Evolutionary conservation across 2,329 filamentous ascomycete genomes (phyloP), one percentile per base, ranked within the genome.

Genomic region (Celoporthe dispersa): DNA sequence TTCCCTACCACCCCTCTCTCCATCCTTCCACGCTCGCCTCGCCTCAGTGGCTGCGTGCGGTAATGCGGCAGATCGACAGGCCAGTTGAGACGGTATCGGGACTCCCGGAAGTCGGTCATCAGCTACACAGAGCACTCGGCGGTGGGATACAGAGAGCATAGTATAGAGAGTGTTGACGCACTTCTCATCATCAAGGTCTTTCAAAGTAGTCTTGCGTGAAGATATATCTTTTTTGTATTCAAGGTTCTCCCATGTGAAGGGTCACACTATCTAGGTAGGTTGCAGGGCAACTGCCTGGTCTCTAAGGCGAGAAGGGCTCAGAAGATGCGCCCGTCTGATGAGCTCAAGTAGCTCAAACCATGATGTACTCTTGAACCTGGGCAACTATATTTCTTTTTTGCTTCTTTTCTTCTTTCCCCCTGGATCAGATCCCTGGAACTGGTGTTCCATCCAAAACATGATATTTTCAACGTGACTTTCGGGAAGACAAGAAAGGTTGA

Each of bases 201-300:
- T 31, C 0, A 33, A 2, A 57, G 25, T 4, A 31, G 51, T 28
- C 6, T 55, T 7, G 12, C 5, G 12, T 28, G 25, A 31, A 55
- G 25, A 6, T 28, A 31, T 28, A 44, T 44, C 11, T 55, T 28
- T 6, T 28, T 33, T 19, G 53, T 57, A 48, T 48, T 48, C 7
- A 48, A n/a, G 28, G 4, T 31, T 31, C 14, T 57, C 28, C 28
- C 53, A n/a, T 11, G 8, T 31, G 53, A 57, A 33, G 53, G 53
- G 53, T 57, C 25, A 31, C 16, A 57, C 53, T 57, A 33, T 57
- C 53, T 57, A 57, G 28, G 28, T 57, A 55, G 53, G 53, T 57
- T 5, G 16, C 53, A 57, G 25, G n/a, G 12, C 28, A 33, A 57
- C 25, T 31, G 28, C 28, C 28, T 57, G 14, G 11, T 31, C n/a